Conservation (phyloP, 2,329 filamentous ascomycete genomes). For the Cercospora brassicicola region DNA sequence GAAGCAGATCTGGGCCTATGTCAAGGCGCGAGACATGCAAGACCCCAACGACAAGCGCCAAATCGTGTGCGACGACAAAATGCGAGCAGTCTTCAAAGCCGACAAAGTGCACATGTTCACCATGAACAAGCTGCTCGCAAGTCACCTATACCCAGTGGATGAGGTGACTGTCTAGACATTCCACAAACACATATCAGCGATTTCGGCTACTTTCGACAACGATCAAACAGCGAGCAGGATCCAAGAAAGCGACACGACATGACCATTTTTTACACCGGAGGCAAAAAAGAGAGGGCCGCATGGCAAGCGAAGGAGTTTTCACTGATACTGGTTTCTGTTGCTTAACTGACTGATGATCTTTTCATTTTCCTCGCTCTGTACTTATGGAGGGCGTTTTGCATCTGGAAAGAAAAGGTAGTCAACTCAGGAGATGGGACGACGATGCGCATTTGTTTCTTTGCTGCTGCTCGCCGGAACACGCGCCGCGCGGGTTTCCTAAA, state of each 20-base stretch:
- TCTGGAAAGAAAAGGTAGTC: background rate
- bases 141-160: slow-evolving; percentile 82
- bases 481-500: background rate
- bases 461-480: background rate
- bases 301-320: slow-evolving; percentile 2
- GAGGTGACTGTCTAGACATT: slow-evolving; percentile 47
- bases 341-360: slow-evolving; percentile 1
- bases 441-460: background rate
- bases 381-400: background rate
- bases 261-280: background rate
- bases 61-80: slow-evolving; percentile 85
- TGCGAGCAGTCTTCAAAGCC: slow-evolving; percentile 90
- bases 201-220: background rate
- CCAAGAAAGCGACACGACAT: background rate
- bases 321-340: background rate
- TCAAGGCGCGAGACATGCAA: slow-evolving; percentile 83
- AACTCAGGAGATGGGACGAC: background rate
- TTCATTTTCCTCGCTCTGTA: background rate
- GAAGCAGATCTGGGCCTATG: slow-evolving; percentile 94
- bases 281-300: background rate
- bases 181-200: background rate
- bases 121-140: slow-evolving; percentile 95
- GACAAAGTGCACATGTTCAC: slow-evolving; percentile 96
- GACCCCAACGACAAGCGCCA: slow-evolving; percentile 89
- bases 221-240: slow-evolving; percentile 1